Percentiles rank a stretch among this genome's conserved stretches.
Conservation (phyloP, 2,329 filamentous ascomycete genomes). For the Penicillium fuscoglaucum region DNA sequence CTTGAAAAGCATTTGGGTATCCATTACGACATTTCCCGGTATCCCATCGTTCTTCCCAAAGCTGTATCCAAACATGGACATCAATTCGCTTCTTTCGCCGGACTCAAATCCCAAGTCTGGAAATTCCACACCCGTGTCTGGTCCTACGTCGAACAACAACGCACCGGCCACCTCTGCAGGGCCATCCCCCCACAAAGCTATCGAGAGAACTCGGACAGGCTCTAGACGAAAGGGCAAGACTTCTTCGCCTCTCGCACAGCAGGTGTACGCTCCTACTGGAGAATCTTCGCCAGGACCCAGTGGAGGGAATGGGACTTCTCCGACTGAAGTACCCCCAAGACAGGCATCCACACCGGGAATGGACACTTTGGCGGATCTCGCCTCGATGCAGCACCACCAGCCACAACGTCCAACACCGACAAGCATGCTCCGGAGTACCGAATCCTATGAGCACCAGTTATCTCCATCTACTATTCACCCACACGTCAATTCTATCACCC, state of each 20-base stretch:
- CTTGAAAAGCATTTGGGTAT: slow-evolving; percentile 22
- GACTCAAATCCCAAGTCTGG: slow-evolving; percentile 43
- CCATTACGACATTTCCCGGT: slow-evolving; percentile 9
- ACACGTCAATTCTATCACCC: slow-evolving; percentile 38
- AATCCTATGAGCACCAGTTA: slow-evolving; percentile 46
- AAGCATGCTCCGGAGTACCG: slow-evolving; percentile 38
- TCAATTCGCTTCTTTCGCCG: slow-evolving; percentile 49
- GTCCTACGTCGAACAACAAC: slow-evolving; percentile 31
- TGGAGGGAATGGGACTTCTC: slow-evolving; percentile 38
- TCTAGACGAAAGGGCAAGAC: slow-evolving; percentile 37
- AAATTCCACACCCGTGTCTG: slow-evolving; percentile 34
- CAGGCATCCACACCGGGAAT: slow-evolving; percentile 50
- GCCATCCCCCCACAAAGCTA: slow-evolving; percentile 38
- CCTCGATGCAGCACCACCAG: slow-evolving; percentile 50
- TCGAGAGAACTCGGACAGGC: slow-evolving; percentile 39
- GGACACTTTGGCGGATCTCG: slow-evolving; percentile 51
- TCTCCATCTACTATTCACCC: slow-evolving; percentile 46
- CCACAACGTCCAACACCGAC: slow-evolving; percentile 42
- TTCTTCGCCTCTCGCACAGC: slow-evolving; percentile 46
- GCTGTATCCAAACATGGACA: slow-evolving; percentile 42
- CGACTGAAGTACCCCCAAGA: slow-evolving; percentile 37
- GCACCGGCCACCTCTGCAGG: slow-evolving; percentile 26
- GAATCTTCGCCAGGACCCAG: slow-evolving; percentile 39
- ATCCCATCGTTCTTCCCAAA: slow-evolving; percentile 10
- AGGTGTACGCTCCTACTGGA: slow-evolving; percentile 42